Conservation (phyloP, 495 filamentous ascomycete genomes). For the Aspergillus campestris region DNA sequence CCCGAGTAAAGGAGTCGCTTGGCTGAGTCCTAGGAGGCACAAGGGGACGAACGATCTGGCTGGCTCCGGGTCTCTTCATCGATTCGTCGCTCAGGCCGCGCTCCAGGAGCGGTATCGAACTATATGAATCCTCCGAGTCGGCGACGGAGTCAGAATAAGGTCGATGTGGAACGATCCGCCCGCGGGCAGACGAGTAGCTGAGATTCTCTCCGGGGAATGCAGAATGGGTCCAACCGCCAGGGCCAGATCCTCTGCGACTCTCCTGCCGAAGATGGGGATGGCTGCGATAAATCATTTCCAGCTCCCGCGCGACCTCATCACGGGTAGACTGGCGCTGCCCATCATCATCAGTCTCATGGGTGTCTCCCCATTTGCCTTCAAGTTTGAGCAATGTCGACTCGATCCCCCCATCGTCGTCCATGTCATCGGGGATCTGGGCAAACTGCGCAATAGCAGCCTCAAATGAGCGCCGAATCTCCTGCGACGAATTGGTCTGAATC, state of each 20-base stretch:
- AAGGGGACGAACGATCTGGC: not conserved
- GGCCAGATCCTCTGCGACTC: slow-evolving; percentile 8
- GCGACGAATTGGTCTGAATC: slow-evolving; percentile 65
- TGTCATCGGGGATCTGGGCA: slow-evolving; percentile 79
- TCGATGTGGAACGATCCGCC: slow-evolving; percentile 21
- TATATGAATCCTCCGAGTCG: slow-evolving; percentile 62
- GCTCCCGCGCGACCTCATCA: not conserved
- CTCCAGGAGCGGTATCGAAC: slow-evolving; percentile 68
- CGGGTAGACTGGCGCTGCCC: not conserved
- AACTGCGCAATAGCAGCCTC: slow-evolving; percentile 84
- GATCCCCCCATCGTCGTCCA: slow-evolving; percentile 71
- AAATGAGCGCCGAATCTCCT: slow-evolving; percentile 77
- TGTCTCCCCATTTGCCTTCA: slow-evolving; percentile 64
- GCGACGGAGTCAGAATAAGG: slow-evolving; percentile 35
- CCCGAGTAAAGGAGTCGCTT: slow-evolving; percentile 19
- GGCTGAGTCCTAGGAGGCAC: slow-evolving; percentile 11
- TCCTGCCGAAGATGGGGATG: not conserved
- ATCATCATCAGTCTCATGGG: slow-evolving; percentile 1
- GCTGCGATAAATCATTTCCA: not conserved
- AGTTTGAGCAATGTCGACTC: slow-evolving; percentile 88
- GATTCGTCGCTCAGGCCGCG: slow-evolving; percentile 56
- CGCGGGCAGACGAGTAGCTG: slow-evolving; percentile 23
- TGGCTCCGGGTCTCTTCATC: slow-evolving; percentile 31
- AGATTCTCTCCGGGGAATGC: slow-evolving; percentile 18
- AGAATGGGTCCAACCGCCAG: slow-evolving; percentile 15